Evolutionary conservation across 805 yeast species (phyloP).

Genomic region (Sugiyamaella smithiae): DNA sequence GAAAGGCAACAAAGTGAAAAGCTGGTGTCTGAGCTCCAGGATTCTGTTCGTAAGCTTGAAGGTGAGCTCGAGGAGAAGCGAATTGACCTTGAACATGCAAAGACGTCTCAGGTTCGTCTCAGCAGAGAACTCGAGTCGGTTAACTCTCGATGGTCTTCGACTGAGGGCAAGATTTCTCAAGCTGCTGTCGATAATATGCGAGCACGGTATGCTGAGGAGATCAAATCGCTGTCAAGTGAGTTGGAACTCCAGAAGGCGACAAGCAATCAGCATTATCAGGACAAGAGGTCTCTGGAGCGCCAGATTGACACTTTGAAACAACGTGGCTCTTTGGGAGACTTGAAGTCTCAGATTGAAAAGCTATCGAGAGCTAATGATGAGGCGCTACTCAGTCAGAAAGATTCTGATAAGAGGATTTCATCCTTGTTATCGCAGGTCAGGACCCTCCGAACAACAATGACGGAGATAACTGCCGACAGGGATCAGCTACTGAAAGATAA

Average conservation of each 20-base stretch:
- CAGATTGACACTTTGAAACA: conserved; percentile 17
- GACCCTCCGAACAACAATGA: conserved; percentile 56
- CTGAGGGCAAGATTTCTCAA: conserved; percentile 67
- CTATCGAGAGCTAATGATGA: conserved; percentile 43
- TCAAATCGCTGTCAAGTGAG: conserved; percentile 26
- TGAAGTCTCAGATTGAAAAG: conserved; percentile 32
- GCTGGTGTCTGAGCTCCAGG: conserved; percentile 50
- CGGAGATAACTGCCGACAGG: conserved; percentile 60
- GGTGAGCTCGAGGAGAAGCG: conserved; percentile 55
- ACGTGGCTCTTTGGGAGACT: conserved; percentile 11
- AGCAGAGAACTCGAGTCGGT: conserved; percentile 59
- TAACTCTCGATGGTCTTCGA: conserved; percentile 46
- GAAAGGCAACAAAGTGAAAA: conserved; percentile 53
- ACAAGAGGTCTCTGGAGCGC: conserved; percentile 40
- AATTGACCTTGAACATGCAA: conserved; percentile 50
- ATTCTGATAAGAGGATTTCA: conserved; percentile 44
- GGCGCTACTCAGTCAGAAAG: conserved; percentile 42
- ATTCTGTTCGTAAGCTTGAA: conserved; percentile 51
- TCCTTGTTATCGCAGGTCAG: conserved; percentile 52
- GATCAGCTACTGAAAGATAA: conserved; percentile 55
- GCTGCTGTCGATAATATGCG: conserved; percentile 40
- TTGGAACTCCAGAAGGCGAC: conserved; percentile 41
- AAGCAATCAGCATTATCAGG: conserved; percentile 52
- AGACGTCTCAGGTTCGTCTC: conserved; percentile 48
- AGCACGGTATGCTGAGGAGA: conserved; percentile 33